Evolutionary conservation across 2,329 filamentous ascomycete genomes (phyloP).

Genomic region (Fusarium camptoceras): DNA sequence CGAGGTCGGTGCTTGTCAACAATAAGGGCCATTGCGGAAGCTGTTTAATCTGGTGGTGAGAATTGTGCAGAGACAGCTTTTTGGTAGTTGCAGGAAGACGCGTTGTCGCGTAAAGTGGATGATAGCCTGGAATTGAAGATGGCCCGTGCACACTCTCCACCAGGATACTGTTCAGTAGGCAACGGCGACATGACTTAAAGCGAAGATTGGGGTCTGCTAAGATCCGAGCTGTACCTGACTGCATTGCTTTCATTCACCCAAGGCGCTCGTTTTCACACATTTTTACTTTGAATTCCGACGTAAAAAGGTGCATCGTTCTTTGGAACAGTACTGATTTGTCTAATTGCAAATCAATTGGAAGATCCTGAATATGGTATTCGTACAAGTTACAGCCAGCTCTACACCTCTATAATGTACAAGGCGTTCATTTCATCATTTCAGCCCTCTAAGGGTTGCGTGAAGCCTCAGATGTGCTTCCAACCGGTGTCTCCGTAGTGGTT

Average conservation of each 20-base stretch:
- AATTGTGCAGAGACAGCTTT: slow-evolving; percentile 39
- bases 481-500: slow-evolving; percentile 49
- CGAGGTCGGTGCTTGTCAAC: slow-evolving; percentile 80
- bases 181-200: slow-evolving; percentile 10
- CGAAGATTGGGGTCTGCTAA: background rate
- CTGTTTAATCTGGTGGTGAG: slow-evolving; percentile 23
- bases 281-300: background rate
- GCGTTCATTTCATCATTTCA: slow-evolving; percentile 23
- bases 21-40: slow-evolving; percentile 70
- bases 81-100: slow-evolving; percentile 46
- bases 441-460: slow-evolving; percentile 44
- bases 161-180: slow-evolving; percentile 27
- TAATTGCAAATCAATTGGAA: slow-evolving; percentile 1
- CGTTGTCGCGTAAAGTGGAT: slow-evolving; percentile 56
- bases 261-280: background rate
- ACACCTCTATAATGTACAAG: slow-evolving; percentile 44
- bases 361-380: slow-evolving; percentile 39
- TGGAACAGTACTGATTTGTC: background rate
- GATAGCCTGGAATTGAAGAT: slow-evolving; percentile 17
- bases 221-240: background rate
- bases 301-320: background rate
- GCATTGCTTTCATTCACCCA: background rate
- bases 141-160: slow-evolving; percentile 38
- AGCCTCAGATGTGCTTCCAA: slow-evolving; percentile 51
- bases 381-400: slow-evolving; percentile 44